Percentiles rank a stretch among this genome's conserved stretches.
These are phyloP conservation scores for Lobosporangium transversale DNA, from an alignment of 192 early-diverging fungal genomes.

Conservation along the genomic window DNA sequence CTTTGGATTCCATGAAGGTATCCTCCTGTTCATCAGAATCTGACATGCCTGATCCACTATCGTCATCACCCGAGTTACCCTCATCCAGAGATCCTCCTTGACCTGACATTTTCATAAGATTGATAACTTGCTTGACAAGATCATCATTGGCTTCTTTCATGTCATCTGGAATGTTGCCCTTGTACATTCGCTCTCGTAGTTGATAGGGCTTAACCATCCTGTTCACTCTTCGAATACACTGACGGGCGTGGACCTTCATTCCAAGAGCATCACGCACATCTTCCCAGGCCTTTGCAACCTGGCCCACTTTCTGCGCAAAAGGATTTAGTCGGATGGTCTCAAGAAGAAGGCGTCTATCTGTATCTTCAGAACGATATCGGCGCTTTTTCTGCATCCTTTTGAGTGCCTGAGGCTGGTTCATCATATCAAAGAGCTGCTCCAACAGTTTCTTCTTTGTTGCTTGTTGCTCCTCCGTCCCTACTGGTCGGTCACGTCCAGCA, in stretches of 20 bases:
- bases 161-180: slow-evolving; percentile 40
- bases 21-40: slow-evolving; percentile 48
- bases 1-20: slow-evolving; percentile 12
- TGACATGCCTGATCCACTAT: slow-evolving; percentile 26
- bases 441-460: slow-evolving; percentile 39
- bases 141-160: slow-evolving; percentile 49
- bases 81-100: slow-evolving; percentile 28
- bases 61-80: slow-evolving; percentile 31
- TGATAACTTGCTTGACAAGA: slow-evolving; percentile 38
- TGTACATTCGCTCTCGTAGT: slow-evolving; percentile 48
- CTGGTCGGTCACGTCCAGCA: slow-evolving; percentile 36
- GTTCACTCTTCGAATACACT: slow-evolving; percentile 48
- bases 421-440: slow-evolving; percentile 48
- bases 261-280: slow-evolving; percentile 47
- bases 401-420: slow-evolving; percentile 50
- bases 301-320: slow-evolving; percentile 46
- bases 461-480: slow-evolving; percentile 42
- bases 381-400: slow-evolving; percentile 50
- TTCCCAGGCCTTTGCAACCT: slow-evolving; percentile 52
- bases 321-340: slow-evolving; percentile 48
- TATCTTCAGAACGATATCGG: slow-evolving; percentile 46
- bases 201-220: slow-evolving; percentile 49
- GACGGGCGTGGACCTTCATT: slow-evolving; percentile 50
- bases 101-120: slow-evolving; percentile 35
- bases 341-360: slow-evolving; percentile 28